phyloP scores from a whole-genome alignment of 371 early-diverging fungal genomes.

The Gilbertella persicaria region DNA sequence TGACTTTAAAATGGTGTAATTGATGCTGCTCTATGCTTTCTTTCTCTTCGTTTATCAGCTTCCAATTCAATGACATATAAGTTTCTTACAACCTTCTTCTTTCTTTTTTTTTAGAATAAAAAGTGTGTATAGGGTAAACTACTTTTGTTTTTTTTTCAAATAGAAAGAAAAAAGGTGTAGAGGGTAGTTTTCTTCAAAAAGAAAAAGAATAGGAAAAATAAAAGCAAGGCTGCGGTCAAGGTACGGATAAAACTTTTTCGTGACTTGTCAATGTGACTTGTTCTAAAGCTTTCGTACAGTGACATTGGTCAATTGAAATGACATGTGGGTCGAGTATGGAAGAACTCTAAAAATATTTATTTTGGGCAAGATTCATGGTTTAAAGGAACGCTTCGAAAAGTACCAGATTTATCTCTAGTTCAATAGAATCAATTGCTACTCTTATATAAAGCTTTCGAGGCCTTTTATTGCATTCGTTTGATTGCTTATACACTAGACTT shows the following conservation, averaged over 20 bases:
- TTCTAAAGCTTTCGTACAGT: too few relatives aligned
- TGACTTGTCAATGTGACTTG: not conserved
- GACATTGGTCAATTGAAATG: too few relatives aligned
- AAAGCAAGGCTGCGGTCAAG: not conserved
- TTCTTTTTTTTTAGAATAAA: constrained; percentile 8
- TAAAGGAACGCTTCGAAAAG: too few relatives aligned
- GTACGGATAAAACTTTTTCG: not conserved
- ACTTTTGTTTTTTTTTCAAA: constrained; percentile 5
- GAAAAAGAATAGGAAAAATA: not conserved
- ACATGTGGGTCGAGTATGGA: too few relatives aligned
- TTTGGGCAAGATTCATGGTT: too few relatives aligned
- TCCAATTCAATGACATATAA: constrained; percentile 54
- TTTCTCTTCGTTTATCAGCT: constrained; percentile 41
- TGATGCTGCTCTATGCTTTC: constrained; percentile 47
- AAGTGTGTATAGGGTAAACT: too few relatives aligned
- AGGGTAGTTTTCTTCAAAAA: not conserved
- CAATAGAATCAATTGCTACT: too few relatives aligned
- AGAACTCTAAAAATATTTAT: too few relatives aligned
- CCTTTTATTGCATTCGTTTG: too few relatives aligned
- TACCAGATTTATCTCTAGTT: too few relatives aligned
- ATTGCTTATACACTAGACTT: too few relatives aligned
- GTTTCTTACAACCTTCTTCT: constrained; percentile 19
- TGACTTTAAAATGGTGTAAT: constrained; percentile 46
- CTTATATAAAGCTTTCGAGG: too few relatives aligned
- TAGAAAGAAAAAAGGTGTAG: constrained; percentile 7